These are phyloP conservation scores for Yarrowia porcina DNA, from an alignment of 805 yeast species.

Conservation along the genomic window DNA sequence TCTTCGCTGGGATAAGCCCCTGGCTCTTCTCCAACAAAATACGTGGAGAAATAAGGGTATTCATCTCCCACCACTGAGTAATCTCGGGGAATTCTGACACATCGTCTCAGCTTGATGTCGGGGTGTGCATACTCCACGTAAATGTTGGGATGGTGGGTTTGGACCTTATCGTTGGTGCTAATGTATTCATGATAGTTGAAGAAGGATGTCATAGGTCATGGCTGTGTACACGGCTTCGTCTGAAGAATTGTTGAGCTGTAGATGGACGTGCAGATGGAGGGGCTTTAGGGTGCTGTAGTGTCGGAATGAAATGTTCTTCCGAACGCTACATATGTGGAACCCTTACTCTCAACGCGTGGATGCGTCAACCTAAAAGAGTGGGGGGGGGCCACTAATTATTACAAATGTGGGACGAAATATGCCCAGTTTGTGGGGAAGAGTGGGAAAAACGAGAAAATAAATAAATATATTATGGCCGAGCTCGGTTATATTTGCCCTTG, in stretches of 20 bases:
- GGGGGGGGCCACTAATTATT: neutral
- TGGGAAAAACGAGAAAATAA: neutral
- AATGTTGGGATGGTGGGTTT: conserved; percentile 6
- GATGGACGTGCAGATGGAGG: neutral
- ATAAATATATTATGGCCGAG: neutral
- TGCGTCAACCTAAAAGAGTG: neutral
- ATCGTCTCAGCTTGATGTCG: neutral
- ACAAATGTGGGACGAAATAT: neutral
- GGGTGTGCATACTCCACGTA: neutral
- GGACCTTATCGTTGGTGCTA: neutral
- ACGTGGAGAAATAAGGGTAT: conserved; percentile 5
- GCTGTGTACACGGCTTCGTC: neutral
- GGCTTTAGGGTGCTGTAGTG: neutral
- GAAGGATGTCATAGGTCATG: conserved; percentile 24
- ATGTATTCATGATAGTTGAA: conserved; percentile 23
- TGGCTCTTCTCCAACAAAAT: conserved; percentile 19
- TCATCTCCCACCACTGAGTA: conserved; percentile 18
- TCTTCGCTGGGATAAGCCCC: conserved; percentile 18
- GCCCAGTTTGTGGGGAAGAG: neutral
- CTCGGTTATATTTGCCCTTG: neutral
- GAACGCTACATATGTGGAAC: neutral
- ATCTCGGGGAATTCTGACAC: conserved; percentile 16
- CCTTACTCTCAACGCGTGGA: neutral
- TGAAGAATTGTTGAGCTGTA: neutral
- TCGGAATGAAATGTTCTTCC: neutral